Base-by-base conservation (phyloP, 805 yeast species). In the Candida ortonii region DNA sequence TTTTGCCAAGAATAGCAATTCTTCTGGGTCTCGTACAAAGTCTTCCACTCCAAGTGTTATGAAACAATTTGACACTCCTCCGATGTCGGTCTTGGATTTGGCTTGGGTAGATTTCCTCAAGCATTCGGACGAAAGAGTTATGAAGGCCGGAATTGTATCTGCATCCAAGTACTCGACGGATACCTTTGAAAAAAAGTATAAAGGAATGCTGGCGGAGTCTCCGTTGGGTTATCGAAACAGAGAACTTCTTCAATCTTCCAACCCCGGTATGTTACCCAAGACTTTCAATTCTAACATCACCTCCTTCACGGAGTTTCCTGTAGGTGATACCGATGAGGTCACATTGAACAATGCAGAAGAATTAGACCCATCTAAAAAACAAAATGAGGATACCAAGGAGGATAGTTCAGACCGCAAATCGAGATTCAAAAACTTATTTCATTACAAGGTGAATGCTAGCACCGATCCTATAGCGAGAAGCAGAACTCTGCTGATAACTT, bases 121-220 rank as follows among this genome's bases (percentile, higher is more conserved):
- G 15, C 74, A 71, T 48, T 58, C 67, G 1, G 78, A 78, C 32
- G 93, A 83, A 49, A 64, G 87, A 37, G 68, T 82, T 1, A 37
- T 79, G 30, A 74, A 69, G 41, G 70, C 69, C 19, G 85, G 83
- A 1, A 71, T 76, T 19, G 68, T 78, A 4, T 61, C 64, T 23
- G 71, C 73, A 2, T 57, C 65, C 5, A 59, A 64, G 32, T 61
- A 70, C 7, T 51, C 63, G 3, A 71, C 76, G 0, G 78, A 71
- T 5, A 29, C 40, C 0, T 69, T 83, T 43, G 86, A 80, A 41
- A 75, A 65, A 54, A 78, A 68, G 39, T 67, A 69, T 39, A 71
- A 65, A 44, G 85, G 85, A 0, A 61, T 66, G 43, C 50, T 81
- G 15, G 75, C 72, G 27, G 83, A 78, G 41, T 66, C 81, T 1